Evolutionary conservation across 345 rosid genomes (phyloP).

Genomic region (Aquilaria yunnanensis): DNA sequence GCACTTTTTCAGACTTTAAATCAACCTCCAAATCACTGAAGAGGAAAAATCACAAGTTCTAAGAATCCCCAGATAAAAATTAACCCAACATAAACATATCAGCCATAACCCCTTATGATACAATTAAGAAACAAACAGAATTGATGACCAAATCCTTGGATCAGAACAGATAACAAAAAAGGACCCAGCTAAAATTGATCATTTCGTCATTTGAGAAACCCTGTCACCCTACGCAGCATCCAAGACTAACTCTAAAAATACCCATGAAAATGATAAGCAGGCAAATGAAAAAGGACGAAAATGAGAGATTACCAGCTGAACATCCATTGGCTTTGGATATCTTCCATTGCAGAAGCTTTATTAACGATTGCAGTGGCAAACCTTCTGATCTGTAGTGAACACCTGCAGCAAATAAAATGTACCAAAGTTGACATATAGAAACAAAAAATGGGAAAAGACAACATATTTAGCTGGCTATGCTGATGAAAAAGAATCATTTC

Average conservation of each 20-base stretch:
- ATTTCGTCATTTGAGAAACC: not conserved
- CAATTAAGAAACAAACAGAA: not conserved
- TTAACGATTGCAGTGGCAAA: not conserved
- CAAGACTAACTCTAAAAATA: not conserved
- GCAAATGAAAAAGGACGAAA: conserved; percentile 1
- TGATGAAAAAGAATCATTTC: no score
- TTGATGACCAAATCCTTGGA: not conserved
- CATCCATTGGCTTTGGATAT: conserved; percentile 33
- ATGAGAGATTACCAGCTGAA: conserved; percentile 42
- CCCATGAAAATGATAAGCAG: not conserved
- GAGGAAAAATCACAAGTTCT: conserved; percentile 34
- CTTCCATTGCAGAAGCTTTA: conserved; percentile 1
- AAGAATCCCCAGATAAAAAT: not conserved
- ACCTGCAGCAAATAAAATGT: no score
- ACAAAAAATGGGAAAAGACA: no score
- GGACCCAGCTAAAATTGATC: not conserved
- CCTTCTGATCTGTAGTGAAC: no score
- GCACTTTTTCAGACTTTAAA: conserved; percentile 71
- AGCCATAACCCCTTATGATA: no score
- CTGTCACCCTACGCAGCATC: not conserved
- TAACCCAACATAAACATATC: not conserved
- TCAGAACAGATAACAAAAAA: not conserved
- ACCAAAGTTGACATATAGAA: no score
- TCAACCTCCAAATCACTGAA: conserved; percentile 82
- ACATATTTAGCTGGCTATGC: no score